phyloP scores from a whole-genome alignment of 495 filamentous ascomycete genomes.

The Podospora tetraspora region DNA sequence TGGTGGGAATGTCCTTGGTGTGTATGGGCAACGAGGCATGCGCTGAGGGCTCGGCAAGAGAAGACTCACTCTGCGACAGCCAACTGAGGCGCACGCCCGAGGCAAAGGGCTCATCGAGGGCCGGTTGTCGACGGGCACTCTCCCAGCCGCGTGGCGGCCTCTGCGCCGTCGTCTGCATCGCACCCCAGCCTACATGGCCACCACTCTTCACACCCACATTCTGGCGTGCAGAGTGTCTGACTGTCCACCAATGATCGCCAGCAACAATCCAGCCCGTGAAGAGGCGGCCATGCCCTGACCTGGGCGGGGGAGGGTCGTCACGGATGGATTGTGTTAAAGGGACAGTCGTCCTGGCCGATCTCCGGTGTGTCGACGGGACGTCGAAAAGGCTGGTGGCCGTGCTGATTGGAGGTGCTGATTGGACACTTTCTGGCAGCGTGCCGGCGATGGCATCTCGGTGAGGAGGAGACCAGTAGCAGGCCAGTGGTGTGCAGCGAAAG shows the following conservation, averaged over 20 bases:
- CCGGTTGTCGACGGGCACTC: background rate
- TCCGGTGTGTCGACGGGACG: background rate
- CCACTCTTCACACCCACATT: constrained; percentile 27
- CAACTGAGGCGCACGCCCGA: background rate
- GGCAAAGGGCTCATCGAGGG: background rate
- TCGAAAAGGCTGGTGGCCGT: background rate
- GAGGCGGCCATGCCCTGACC: constrained; percentile 12
- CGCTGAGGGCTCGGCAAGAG: too few species aligned
- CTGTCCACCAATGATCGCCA: constrained; percentile 24
- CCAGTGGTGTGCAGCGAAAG: background rate
- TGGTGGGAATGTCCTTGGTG: background rate
- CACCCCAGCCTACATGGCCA: constrained; percentile 13
- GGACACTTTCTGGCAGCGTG: background rate
- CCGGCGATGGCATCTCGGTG: background rate
- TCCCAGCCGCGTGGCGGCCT: constrained; percentile 12
- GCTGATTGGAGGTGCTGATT: background rate
- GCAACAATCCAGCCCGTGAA: background rate
- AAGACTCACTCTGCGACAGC: background rate
- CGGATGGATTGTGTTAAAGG: background rate
- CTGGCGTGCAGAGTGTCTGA: constrained; percentile 8
- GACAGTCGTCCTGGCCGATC: background rate
- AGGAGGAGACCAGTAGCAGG: background rate
- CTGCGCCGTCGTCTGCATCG: constrained; percentile 14
- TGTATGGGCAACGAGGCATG: background rate
- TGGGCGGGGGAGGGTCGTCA: constrained; percentile 19